Evolutionary conservation across 2,329 filamentous ascomycete species (phyloP), one percentile per base, ranked within the genome.

Genomic region (Bipolaris oryzae): DNA sequence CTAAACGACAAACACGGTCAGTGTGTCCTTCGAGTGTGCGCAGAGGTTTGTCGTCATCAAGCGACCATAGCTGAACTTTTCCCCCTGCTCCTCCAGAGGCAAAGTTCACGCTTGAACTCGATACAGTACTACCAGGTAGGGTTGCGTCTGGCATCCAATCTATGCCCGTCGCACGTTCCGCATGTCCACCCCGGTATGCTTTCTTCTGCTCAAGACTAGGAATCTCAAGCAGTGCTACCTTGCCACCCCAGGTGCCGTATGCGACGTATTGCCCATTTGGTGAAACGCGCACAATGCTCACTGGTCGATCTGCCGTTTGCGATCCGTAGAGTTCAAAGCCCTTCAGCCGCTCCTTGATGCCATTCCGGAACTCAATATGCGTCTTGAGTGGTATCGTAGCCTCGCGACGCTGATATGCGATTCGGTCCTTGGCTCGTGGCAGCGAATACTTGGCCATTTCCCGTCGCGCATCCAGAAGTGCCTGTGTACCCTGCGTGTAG

Each of bases 261-360:
- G 94, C 95, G 34, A 98, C 84, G 9, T 89, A 82, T 73, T 94
- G 83, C 15, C 92, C 91, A 68, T 90, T 89, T 0, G 95, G 95
- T 7, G 94, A 88, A 78, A 99, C 93, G 54, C 95, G 87, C 45
- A 92, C 91, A 78, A 98, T 94, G 76, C 92, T 94, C 53, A 99
- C 87, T 18, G 96, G 91, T 37, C 95, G 84, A 64, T 98, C 93
- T 47, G 92, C 92, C 0, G 92, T 92, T 77, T 99, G 95, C 72
- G 91, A 96, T 16, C 92, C 96, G 73, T 95, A 95, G 15, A 99
- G 83, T 71, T 98, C 94, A 64, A 97, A 96, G 1, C 83, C 89
- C 63, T 89, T 83, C 28, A 99, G 77, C 55, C 86, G 85, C 65
- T 96, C 91, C 77, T 96, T 96, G 74, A 98, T 84, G 23, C 87